These are phyloP conservation scores for Ogataea trehalophila DNA, from an alignment of 805 yeast species.

Conservation along the genomic window DNA sequence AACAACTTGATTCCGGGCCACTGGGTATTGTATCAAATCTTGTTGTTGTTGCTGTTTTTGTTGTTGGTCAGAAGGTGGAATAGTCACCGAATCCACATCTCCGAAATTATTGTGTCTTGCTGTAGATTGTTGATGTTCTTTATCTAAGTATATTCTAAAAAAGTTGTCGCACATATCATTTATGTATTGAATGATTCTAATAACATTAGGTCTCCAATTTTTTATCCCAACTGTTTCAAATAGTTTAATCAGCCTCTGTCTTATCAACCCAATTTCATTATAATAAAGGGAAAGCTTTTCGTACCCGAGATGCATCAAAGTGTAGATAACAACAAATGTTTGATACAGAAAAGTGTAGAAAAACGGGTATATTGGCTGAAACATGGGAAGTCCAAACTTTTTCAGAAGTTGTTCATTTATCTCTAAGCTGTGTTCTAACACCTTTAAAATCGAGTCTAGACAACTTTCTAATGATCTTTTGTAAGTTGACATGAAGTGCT, in stretches of 20 bases:
- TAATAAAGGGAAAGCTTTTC: slow-evolving; percentile 25
- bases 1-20: too few relatives aligned
- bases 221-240: slow-evolving; percentile 24
- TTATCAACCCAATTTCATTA: slow-evolving; percentile 21
- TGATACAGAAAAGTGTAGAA: slow-evolving; percentile 46
- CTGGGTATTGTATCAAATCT: too few relatives aligned
- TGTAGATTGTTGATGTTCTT: background rate
- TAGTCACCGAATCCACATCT: too few relatives aligned
- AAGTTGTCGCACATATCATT: slow-evolving; percentile 30
- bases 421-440: slow-evolving; percentile 32
- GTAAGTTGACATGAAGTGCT: slow-evolving; percentile 41
- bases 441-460: slow-evolving; percentile 34
- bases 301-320: slow-evolving; percentile 41
- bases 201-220: slow-evolving; percentile 28
- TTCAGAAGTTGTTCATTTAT: slow-evolving; percentile 32
- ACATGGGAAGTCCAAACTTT: slow-evolving; percentile 25
- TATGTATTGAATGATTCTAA: slow-evolving; percentile 28
- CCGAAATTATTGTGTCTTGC: too few relatives aligned
- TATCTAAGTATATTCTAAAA: slow-evolving; percentile 18
- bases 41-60: too few relatives aligned
- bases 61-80: too few relatives aligned
- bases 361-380: slow-evolving; percentile 41
- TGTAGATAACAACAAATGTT: slow-evolving; percentile 46
- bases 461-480: slow-evolving; percentile 34
- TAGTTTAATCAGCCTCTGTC: slow-evolving; percentile 27